Evolutionary conservation across 2,329 filamentous ascomycete genomes (phyloP).

Genomic region (Truncatella angustata): DNA sequence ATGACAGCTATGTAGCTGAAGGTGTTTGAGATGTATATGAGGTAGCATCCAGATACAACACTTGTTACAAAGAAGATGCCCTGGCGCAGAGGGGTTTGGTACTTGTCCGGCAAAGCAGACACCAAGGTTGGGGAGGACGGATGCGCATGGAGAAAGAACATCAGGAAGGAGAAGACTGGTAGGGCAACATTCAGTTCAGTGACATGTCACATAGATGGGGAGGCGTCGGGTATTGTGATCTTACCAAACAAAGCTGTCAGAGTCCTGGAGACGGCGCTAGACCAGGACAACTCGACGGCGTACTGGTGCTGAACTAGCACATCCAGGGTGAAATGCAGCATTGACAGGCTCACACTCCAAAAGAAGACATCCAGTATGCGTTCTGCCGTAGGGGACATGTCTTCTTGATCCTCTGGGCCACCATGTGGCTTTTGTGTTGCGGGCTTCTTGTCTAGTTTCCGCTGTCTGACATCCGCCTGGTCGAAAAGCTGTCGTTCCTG

Average conservation of each 20-base stretch:
- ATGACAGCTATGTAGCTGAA: constrained; percentile 83
- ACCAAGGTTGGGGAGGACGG: constrained; percentile 46
- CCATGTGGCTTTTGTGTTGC: constrained; percentile 22
- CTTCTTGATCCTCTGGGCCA: constrained; percentile 28
- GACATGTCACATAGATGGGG: neutral
- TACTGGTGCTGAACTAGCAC: constrained; percentile 79
- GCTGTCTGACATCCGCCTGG: constrained; percentile 41
- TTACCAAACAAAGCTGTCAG: constrained; percentile 52
- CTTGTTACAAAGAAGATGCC: constrained; percentile 63
- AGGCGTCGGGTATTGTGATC: constrained; percentile 13
- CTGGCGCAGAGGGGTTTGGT: constrained; percentile 51
- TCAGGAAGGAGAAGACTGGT: constrained; percentile 52
- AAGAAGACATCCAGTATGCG: constrained; percentile 54
- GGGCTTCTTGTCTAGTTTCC: constrained; percentile 19
- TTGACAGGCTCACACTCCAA: constrained; percentile 62
- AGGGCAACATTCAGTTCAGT: constrained; percentile 6
- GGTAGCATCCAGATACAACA: constrained; percentile 67
- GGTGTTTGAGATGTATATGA: constrained; percentile 78
- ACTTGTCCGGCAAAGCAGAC: constrained; percentile 45
- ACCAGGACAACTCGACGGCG: constrained; percentile 63
- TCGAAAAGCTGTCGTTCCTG: constrained; percentile 60
- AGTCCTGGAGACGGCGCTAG: constrained; percentile 50
- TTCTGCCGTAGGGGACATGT: constrained; percentile 45
- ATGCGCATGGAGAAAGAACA: constrained; percentile 58
- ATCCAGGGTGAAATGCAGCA: constrained; percentile 76